Conservation (phyloP, 371 early-diverging fungal species). For the Umbelopsis sp. region DNA sequence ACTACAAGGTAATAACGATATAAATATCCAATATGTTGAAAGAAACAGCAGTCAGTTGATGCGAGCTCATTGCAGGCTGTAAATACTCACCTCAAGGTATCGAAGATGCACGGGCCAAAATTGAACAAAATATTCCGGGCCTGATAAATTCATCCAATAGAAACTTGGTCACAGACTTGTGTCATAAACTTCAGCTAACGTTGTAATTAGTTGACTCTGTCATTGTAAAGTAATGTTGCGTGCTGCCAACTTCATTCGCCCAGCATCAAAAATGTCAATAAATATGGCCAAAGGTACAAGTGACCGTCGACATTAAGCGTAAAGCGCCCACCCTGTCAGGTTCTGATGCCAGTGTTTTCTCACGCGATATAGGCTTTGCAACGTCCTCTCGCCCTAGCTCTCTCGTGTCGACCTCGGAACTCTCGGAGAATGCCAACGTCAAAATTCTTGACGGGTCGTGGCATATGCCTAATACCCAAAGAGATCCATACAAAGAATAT, state of each 20-base stretch:
- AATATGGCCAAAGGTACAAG: background rate
- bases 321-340: background rate
- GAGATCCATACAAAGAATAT: conserved; percentile 74
- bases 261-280: conserved; percentile 2
- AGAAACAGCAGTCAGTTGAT: background rate
- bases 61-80: background rate
- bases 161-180: background rate
- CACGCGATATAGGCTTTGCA: background rate
- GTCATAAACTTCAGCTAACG: conserved; percentile 5
- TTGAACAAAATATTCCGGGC: conserved; percentile 14
- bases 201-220: background rate
- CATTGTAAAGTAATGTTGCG: conserved; percentile 11
- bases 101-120: conserved; percentile 7
- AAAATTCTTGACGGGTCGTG: conserved; percentile 89
- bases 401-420: conserved; percentile 1
- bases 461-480: conserved; percentile 80
- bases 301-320: background rate
- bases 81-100: background rate
- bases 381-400: conserved; percentile 9
- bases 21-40: background rate
- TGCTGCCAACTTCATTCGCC: conserved; percentile 3
- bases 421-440: conserved; percentile 31
- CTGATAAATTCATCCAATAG: conserved; percentile 17
- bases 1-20: conserved; percentile 36
- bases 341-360: background rate